phyloP scores from a whole-genome alignment of 768 basidiomycete species.

The Lactifluus volemus region DNA sequence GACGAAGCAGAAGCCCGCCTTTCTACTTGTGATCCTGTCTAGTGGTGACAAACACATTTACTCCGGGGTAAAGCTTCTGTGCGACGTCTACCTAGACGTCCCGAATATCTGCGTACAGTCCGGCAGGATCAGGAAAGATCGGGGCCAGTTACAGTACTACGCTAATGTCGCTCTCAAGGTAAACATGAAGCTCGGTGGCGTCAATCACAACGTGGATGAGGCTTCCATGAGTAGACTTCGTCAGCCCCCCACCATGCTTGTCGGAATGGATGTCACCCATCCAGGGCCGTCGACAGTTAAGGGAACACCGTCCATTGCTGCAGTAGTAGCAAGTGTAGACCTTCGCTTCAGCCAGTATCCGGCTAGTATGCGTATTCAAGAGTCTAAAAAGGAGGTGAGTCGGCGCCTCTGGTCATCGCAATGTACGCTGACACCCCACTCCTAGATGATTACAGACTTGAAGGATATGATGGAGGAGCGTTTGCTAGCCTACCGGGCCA shows the following conservation, averaged over 20 bases:
- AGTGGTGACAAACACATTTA: constrained; percentile 41
- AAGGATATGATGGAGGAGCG: constrained; percentile 41
- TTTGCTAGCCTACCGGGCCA: constrained; percentile 32
- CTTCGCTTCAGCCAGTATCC: constrained; percentile 41
- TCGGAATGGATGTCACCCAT: constrained; percentile 66
- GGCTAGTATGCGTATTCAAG: constrained; percentile 39
- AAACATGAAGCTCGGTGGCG: constrained; percentile 47
- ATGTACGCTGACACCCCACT: background rate
- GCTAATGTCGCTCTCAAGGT: constrained; percentile 50
- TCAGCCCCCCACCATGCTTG: constrained; percentile 39
- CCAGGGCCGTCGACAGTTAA: constrained; percentile 62
- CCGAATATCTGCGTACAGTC: constrained; percentile 69
- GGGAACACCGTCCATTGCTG: constrained; percentile 47
- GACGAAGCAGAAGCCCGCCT: constrained; percentile 32
- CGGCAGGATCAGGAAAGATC: constrained; percentile 60
- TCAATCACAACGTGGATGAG: constrained; percentile 40
- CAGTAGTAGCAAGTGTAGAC: constrained; percentile 44
- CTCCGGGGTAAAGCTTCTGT: constrained; percentile 43
- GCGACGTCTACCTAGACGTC: constrained; percentile 40
- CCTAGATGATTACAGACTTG: constrained; percentile 42
- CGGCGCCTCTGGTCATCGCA: background rate
- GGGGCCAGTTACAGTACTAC: constrained; percentile 43
- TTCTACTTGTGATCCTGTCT: constrained; percentile 41
- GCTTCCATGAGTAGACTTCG: constrained; percentile 33
- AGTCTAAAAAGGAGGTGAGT: constrained; percentile 64